Base-by-base conservation (phyloP, 441 rosid species). In the Gossypium laxum region DNA sequence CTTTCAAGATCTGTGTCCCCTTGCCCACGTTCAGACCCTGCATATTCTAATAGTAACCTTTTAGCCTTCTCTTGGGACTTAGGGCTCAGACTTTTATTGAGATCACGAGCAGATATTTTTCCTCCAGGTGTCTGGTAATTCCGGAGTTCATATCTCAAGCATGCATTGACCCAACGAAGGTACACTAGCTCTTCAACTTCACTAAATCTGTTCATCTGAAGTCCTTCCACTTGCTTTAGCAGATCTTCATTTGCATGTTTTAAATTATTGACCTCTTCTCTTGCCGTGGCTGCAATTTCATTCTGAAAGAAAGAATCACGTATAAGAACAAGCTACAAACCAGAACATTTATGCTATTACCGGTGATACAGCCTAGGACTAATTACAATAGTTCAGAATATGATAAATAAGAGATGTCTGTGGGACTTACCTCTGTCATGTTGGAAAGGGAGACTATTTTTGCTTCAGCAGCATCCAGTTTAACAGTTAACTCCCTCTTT, bases 111-210 rank as follows among this genome's bases (percentile, higher is more conserved):
- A 0, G 97, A 90, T 64, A 80, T 38, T 81, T 90, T 90, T 67
- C 97, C 97, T 32, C 89, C 84, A 38, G 97, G 96, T 38, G 93
- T 81, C 69, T 90, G 93, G 82, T 88, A 89, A 74, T 93, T 90
- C 63, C 97, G 85, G 73, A 93, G 88, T 84, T 93, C 98, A 72
- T 81, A 93, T 67, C 98, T 85, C 78, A 93, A 81, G 87, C 98
- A 93, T 0, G 98, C 98, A 75, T 93, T 93, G 70, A 93, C 88
- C 98, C 98, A 91, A 67, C 97, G 96, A 71, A 93, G 97, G 80
- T 93, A 93, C 69, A 93, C 98, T 66, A 93, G 81, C 77, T 93
- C 98, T 84, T 93, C 98, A 75, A 90, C 97, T 85, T 93, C 98
- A 75, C 97, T 86, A 70, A 93, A 93, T 75, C 96, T 85, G 78